Conservation (phyloP, 768 basidiomycete genomes). For the Leccinellum albellum region DNA sequence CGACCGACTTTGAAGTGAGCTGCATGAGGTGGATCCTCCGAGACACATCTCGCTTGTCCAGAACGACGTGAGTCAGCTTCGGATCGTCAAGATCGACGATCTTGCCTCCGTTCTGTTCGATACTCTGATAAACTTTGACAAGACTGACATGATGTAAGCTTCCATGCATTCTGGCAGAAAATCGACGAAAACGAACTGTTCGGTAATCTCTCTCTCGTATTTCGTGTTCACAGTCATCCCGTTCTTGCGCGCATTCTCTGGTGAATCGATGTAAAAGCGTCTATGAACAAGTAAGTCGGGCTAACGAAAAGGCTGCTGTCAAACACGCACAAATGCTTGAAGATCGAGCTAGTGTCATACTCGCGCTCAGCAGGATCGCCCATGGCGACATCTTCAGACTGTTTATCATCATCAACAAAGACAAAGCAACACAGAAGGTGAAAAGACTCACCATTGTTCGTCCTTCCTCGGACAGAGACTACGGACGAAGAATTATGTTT, state of each 20-base stretch:
- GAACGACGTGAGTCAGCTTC: conserved; percentile 80
- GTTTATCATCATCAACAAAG: neutral
- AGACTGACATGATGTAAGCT: conserved; percentile 44
- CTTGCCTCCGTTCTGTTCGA: conserved; percentile 69
- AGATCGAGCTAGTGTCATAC: conserved; percentile 77
- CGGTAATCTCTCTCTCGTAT: conserved; percentile 47
- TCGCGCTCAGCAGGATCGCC: conserved; percentile 72
- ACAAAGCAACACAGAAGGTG: neutral
- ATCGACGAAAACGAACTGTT: conserved; percentile 42
- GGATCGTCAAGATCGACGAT: conserved; percentile 66
- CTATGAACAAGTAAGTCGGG: conserved; percentile 35
- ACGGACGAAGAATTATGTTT: neutral
- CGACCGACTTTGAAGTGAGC: conserved; percentile 64
- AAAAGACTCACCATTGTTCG: neutral
- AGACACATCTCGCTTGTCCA: conserved; percentile 78
- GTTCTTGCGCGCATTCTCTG: conserved; percentile 64
- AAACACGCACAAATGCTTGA: conserved; percentile 69
- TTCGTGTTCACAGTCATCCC: conserved; percentile 56
- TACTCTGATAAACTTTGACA: conserved; percentile 42
- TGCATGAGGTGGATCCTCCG: conserved; percentile 69
- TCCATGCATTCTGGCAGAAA: neutral
- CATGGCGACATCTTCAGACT: conserved; percentile 50
- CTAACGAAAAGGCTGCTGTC: neutral
- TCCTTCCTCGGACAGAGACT: conserved; percentile 14
- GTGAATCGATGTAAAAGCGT: conserved; percentile 86